Conservation (phyloP, 176 grass and related monocot species). For the Cymbopogon citratus region DNA sequence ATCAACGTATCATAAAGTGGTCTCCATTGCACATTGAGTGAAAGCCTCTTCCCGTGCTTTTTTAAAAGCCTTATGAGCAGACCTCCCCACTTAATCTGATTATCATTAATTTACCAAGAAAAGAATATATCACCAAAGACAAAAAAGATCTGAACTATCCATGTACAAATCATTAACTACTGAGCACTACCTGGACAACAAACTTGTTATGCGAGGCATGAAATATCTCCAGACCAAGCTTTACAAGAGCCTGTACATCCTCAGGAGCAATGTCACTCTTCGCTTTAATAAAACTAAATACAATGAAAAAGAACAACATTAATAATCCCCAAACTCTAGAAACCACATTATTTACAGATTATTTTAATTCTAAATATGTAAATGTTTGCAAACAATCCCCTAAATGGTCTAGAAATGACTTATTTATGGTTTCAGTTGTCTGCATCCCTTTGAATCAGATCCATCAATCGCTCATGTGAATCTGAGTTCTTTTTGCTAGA, state of each 20-base stretch:
- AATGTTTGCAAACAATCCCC: slow-evolving; percentile 9
- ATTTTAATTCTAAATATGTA: not conserved
- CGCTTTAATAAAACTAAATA: slow-evolving; percentile 76
- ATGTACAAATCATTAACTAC: slow-evolving; percentile 8
- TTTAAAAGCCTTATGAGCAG: slow-evolving; percentile 64
- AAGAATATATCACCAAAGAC: slow-evolving; percentile 15
- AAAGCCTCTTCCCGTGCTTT: slow-evolving; percentile 73
- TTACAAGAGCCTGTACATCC: slow-evolving; percentile 63
- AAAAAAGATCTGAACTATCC: slow-evolving; percentile 8
- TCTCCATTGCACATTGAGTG: slow-evolving; percentile 72
- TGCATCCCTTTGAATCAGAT: not conserved
- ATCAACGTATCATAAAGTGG: slow-evolving; percentile 86
- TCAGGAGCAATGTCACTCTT: slow-evolving; percentile 84
- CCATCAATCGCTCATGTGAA: not conserved
- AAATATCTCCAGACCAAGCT: slow-evolving; percentile 85
- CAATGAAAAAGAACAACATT: slow-evolving; percentile 20
- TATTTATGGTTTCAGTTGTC: not conserved
- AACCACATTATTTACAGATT: slow-evolving; percentile 6
- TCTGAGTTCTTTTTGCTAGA: not conserved
- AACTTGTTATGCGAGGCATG: slow-evolving; percentile 80
- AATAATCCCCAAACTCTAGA: not conserved
- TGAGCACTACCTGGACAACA: slow-evolving; percentile 70
- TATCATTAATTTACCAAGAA: slow-evolving; percentile 32
- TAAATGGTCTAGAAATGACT: not conserved
- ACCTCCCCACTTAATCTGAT: slow-evolving; percentile 91